A percentile compares a stretch with the other conserved stretches of the same genome.
Evolutionary conservation across 2,329 filamentous ascomycete genomes (phyloP).

Genomic region (Sarocladium oryzae): DNA sequence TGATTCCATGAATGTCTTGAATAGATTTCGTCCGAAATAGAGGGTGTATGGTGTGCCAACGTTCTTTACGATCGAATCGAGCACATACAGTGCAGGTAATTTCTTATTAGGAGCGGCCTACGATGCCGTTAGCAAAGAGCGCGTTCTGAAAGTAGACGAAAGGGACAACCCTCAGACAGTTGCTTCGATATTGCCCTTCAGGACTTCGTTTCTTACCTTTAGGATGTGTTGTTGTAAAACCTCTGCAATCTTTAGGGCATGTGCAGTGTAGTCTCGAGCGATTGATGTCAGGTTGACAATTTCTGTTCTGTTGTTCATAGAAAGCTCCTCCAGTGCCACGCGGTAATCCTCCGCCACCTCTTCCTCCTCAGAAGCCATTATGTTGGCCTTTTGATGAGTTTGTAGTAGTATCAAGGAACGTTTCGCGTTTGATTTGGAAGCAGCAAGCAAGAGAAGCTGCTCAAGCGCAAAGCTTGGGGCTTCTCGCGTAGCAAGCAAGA

Average conservation of each 20-base stretch:
- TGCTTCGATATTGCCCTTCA: not conserved
- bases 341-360: conserved; percentile 95
- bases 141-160: not conserved
- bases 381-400: not conserved
- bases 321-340: conserved; percentile 85
- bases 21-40: conserved; percentile 87
- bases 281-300: conserved; percentile 97
- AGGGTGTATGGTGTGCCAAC: conserved; percentile 96
- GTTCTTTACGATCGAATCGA: conserved; percentile 98
- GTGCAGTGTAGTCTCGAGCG: conserved; percentile 93
- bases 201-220: conserved; percentile 58
- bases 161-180: conserved; percentile 11
- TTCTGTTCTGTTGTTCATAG: conserved; percentile 84
- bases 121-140: not conserved
- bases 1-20: conserved; percentile 92
- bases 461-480: not conserved
- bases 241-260: conserved; percentile 87
- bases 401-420: conserved; percentile 10
- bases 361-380: conserved; percentile 53
- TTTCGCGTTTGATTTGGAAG: not conserved
- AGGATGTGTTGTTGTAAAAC: conserved; percentile 90
- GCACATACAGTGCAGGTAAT: conserved; percentile 89
- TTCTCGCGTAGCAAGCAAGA: not conserved
- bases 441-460: too few species aligned
- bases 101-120: conserved; percentile 87